phyloP scores from a whole-genome alignment of 805 yeast species.

The Candida sanyiensis region DNA sequence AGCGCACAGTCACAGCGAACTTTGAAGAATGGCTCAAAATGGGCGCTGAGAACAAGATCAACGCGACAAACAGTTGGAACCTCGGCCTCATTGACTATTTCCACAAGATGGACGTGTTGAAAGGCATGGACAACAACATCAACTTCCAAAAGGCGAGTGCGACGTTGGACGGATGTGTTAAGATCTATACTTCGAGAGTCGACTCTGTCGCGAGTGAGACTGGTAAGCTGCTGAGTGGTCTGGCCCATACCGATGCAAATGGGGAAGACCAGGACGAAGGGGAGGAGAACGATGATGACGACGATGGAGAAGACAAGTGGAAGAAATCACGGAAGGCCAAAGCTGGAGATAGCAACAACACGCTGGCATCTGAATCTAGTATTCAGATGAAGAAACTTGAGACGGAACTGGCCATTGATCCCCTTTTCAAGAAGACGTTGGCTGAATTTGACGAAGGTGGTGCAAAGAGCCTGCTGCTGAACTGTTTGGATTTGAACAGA shows the following conservation, averaged over 20 bases:
- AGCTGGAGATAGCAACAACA: conserved; percentile 31
- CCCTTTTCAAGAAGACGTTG: conserved; percentile 66
- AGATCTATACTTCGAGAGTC: conserved; percentile 86
- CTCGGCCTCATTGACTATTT: conserved; percentile 88
- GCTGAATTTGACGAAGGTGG: conserved; percentile 84
- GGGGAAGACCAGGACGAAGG: conserved; percentile 25
- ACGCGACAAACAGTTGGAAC: conserved; percentile 81
- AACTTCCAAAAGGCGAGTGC: conserved; percentile 89
- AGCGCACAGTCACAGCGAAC: conserved; percentile 39
- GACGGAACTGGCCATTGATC: conserved; percentile 63
- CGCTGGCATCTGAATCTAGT: conserved; percentile 40
- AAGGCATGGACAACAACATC: conserved; percentile 69
- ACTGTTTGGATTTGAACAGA: conserved; percentile 50
- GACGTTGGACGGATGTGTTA: conserved; percentile 90
- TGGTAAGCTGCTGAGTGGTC: conserved; percentile 53
- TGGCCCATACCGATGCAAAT: conserved; percentile 15
- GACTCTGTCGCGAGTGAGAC: conserved; percentile 91
- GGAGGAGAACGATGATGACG: conserved; percentile 7
- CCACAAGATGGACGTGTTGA: conserved; percentile 69
- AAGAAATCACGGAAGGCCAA: conserved; percentile 28
- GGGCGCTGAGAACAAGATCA: conserved; percentile 50
- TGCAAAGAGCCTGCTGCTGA: conserved; percentile 60
- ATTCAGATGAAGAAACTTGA: conserved; percentile 52
- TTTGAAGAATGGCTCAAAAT: conserved; percentile 28
- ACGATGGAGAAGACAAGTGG: conserved; percentile 1